Evolutionary conservation across 1,284 basidiomycete genomes (phyloP).

Genomic region (Cystobasidium pallidum): DNA sequence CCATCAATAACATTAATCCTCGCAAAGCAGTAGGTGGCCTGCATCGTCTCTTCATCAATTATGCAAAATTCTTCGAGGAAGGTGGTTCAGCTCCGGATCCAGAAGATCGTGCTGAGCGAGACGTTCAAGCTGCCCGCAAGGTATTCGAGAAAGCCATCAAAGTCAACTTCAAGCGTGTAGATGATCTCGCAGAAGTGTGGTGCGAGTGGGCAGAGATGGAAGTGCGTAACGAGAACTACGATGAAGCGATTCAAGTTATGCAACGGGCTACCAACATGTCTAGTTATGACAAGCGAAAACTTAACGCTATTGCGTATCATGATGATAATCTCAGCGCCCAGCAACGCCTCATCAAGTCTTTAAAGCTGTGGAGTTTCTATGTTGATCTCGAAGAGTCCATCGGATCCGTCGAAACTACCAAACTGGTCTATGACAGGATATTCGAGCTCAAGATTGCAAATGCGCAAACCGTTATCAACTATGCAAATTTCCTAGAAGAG

Average conservation of each 20-base stretch:
- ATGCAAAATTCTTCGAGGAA: constrained; percentile 96
- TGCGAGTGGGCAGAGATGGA: constrained; percentile 99
- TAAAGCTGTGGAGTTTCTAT: constrained; percentile 99
- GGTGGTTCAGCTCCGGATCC: constrained; percentile 67
- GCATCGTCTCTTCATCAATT: constrained; percentile 89
- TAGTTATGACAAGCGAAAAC: constrained; percentile 77
- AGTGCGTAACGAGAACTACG: constrained; percentile 94
- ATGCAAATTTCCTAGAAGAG: constrained; percentile 94
- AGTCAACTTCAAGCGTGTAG: constrained; percentile 90
- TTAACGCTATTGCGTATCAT: constrained; percentile 83
- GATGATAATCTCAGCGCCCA: constrained; percentile 91
- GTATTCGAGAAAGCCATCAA: constrained; percentile 90
- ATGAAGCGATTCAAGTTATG: constrained; percentile 92
- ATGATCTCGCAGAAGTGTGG: constrained; percentile 98
- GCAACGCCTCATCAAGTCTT: constrained; percentile 89
- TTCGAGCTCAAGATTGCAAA: constrained; percentile 98
- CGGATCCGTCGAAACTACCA: constrained; percentile 87
- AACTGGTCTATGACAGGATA: constrained; percentile 94
- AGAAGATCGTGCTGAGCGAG: constrained; percentile 66
- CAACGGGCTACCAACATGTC: constrained; percentile 73
- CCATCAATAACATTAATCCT: constrained; percentile 84
- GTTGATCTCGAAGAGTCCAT: constrained; percentile 96
- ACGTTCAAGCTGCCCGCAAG: constrained; percentile 83
- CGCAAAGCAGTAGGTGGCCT: constrained; percentile 89
- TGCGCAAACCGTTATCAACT: constrained; percentile 93